These are phyloP conservation scores for Tuber brumale DNA, from an alignment of 495 filamentous ascomycete genomes.

Conservation along the genomic window DNA sequence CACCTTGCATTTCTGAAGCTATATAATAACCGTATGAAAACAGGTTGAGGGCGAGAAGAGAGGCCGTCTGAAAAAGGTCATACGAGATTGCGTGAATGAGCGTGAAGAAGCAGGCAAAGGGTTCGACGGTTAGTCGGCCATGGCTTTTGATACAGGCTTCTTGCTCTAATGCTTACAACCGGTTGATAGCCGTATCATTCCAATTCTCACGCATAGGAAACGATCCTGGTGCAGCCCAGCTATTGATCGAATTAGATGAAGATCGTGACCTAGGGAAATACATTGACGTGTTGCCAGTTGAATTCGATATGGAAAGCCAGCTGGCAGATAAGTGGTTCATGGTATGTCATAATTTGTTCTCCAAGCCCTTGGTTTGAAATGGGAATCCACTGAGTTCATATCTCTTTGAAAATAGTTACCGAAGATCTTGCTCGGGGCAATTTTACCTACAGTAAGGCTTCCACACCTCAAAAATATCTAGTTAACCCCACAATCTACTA, in stretches of 20 bases:
- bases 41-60: conserved; percentile 58
- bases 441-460: not conserved
- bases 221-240: conserved; percentile 56
- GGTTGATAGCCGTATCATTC: conserved; percentile 52
- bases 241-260: conserved; percentile 55
- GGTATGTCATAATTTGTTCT: not conserved
- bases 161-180: conserved; percentile 20
- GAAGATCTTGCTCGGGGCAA: not conserved
- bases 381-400: not conserved
- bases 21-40: not conserved
- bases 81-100: conserved; percentile 37
- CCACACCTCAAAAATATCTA: not conserved
- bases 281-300: conserved; percentile 46
- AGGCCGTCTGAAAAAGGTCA: conserved; percentile 51
- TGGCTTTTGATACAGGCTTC: not conserved
- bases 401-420: not conserved
- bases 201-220: conserved; percentile 66
- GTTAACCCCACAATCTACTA: not conserved
- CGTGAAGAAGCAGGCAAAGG: not conserved
- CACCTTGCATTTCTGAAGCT: not conserved
- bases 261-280: conserved; percentile 54
- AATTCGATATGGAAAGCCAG: not conserved
- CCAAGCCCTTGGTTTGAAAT: not conserved
- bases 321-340: not conserved
- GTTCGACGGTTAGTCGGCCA: not conserved